These are phyloP conservation scores for Barbatosphaeria neglecta DNA, from an alignment of 495 filamentous ascomycete genomes.

Conservation along the genomic window DNA sequence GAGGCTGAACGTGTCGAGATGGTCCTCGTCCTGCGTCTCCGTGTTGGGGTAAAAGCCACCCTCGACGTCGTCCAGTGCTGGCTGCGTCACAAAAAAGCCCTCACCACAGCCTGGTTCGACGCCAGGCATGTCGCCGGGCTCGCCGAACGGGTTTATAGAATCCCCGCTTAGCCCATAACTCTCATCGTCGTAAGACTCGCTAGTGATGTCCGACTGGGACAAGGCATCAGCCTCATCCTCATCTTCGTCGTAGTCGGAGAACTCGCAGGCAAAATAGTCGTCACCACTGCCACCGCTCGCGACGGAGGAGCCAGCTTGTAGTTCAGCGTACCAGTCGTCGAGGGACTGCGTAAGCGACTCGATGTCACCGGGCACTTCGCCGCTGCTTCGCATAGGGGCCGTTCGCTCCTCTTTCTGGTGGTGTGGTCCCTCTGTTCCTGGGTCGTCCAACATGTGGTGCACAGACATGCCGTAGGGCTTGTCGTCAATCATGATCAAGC, in stretches of 20 bases:
- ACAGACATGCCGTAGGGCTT: constrained; percentile 85
- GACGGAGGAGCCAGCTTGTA: constrained; percentile 19
- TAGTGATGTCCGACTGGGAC: constrained; percentile 35
- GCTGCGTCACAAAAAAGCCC: constrained; percentile 67
- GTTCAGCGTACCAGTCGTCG: constrained; percentile 19
- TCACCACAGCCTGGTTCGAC: constrained; percentile 63
- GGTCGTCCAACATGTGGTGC: constrained; percentile 86
- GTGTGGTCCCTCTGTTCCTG: constrained; percentile 46
- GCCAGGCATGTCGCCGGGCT: constrained; percentile 76
- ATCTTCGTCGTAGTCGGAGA: constrained; percentile 50
- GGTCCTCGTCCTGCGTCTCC: constrained; percentile 46
- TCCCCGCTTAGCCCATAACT: constrained; percentile 25
- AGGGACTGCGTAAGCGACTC: constrained; percentile 1
- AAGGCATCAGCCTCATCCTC: constrained; percentile 31
- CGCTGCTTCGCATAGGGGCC: constrained; percentile 13
- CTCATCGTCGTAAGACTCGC: constrained; percentile 23
- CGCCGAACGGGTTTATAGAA: constrained; percentile 33
- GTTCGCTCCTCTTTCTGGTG: constrained; percentile 14
- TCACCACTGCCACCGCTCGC: constrained; percentile 26
- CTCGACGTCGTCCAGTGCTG: constrained; percentile 77
- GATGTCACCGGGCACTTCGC: constrained; percentile 6
- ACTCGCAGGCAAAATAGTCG: constrained; percentile 30
- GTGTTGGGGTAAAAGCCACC: constrained; percentile 58
- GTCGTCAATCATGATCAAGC: constrained; percentile 72
- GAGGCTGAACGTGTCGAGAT: constrained; percentile 59